These are phyloP conservation scores for Boletus smithii DNA, from an alignment of 1,284 basidiomycete species.

Conservation along the genomic window DNA sequence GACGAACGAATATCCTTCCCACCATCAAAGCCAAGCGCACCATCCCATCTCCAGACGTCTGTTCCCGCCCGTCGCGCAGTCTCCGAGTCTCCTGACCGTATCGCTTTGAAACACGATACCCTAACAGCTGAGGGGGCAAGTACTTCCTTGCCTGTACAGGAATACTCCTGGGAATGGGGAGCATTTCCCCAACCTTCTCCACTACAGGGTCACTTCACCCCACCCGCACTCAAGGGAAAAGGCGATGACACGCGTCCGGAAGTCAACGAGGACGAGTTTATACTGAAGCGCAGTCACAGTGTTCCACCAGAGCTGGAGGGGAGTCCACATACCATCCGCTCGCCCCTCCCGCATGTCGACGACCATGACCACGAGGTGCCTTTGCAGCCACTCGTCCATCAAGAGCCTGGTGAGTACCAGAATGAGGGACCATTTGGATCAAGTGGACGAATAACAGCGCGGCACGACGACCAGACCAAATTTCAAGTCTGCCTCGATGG, in stretches of 20 bases:
- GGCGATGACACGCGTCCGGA: constrained; percentile 18
- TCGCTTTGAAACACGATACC: constrained; percentile 11
- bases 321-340: constrained; percentile 35
- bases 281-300: constrained; percentile 46
- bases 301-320: constrained; percentile 53
- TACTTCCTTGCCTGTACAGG: constrained; percentile 38
- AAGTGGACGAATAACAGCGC: constrained; percentile 51
- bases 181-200: constrained; percentile 78
- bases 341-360: constrained; percentile 35
- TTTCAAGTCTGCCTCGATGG: constrained; percentile 59
- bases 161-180: constrained; percentile 86
- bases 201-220: constrained; percentile 50
- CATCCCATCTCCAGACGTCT: constrained; percentile 25
- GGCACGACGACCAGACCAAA: constrained; percentile 47
- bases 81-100: constrained; percentile 26
- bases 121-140: constrained; percentile 2
- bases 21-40: constrained; percentile 12
- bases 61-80: constrained; percentile 26
- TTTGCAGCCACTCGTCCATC: not conserved
- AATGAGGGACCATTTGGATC: constrained; percentile 39
- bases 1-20: constrained; percentile 23
- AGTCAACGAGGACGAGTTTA: constrained; percentile 27
- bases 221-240: constrained; percentile 26
- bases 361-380: constrained; percentile 26
- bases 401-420: constrained; percentile 3